Conservation (phyloP, 805 yeast genomes). For the Nakazawaea ishiwadae region DNA sequence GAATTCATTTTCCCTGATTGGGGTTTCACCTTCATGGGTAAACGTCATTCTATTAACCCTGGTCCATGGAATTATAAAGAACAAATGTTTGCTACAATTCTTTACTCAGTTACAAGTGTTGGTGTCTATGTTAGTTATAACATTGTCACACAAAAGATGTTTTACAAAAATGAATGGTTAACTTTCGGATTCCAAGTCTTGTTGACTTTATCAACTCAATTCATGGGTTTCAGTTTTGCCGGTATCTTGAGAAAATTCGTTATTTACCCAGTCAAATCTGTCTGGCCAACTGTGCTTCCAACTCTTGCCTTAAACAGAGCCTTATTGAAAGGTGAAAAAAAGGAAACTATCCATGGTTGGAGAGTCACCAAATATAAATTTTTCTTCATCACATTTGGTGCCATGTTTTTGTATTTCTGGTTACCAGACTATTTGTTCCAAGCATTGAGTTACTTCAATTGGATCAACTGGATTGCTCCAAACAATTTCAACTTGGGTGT, state of each 20-base stretch:
- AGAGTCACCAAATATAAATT: constrained; percentile 29
- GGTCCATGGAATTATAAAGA: constrained; percentile 65
- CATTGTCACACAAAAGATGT: constrained; percentile 27
- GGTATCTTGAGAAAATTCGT: constrained; percentile 56
- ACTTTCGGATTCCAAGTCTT: constrained; percentile 49
- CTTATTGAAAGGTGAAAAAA: constrained; percentile 31
- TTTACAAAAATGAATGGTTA: constrained; percentile 31
- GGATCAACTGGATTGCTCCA: constrained; percentile 59
- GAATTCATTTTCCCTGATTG: constrained; percentile 32
- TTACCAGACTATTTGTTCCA: constrained; percentile 37
- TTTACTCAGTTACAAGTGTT: constrained; percentile 30
- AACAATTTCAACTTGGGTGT: constrained; percentile 40
- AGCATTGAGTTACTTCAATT: constrained; percentile 40
- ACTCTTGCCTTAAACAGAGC: constrained; percentile 45
- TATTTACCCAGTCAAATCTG: constrained; percentile 43
- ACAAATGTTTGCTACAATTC: constrained; percentile 57
- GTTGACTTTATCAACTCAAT: constrained; percentile 50
- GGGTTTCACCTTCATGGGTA: constrained; percentile 32
- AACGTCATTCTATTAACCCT: constrained; percentile 43
- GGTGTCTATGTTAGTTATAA: constrained; percentile 30
- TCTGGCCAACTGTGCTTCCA: constrained; percentile 53
- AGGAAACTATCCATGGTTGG: constrained; percentile 29
- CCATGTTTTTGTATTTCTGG: constrained; percentile 40
- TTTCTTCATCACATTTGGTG: constrained; percentile 24
- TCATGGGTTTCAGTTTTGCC: constrained; percentile 65